phyloP scores from a whole-genome alignment of 305 asterid genomes.

The Ilex paraguariensis region DNA sequence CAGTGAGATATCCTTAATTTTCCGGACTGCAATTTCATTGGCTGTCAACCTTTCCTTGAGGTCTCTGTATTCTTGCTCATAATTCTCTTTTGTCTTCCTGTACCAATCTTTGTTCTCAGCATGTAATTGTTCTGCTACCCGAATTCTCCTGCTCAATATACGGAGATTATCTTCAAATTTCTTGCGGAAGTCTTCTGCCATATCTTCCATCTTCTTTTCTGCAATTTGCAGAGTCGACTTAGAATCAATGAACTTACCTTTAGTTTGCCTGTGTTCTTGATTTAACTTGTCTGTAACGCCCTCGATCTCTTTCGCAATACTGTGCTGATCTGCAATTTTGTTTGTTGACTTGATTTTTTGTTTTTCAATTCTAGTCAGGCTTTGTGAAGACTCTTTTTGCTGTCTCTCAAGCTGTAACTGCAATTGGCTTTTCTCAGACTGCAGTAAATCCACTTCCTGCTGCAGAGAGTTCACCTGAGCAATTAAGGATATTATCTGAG shows the following conservation, averaged over 20 bases:
- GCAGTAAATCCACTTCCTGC: constrained; percentile 22
- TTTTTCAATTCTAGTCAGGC: constrained; percentile 12
- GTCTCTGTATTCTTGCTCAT: constrained; percentile 30
- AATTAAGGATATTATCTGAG: constrained; percentile 8
- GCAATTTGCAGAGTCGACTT: constrained; percentile 19
- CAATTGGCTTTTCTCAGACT: constrained; percentile 19
- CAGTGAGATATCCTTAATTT: constrained; percentile 39
- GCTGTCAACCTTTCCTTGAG: constrained; percentile 25
- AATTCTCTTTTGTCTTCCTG: constrained; percentile 20
- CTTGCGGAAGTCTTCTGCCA: constrained; percentile 33
- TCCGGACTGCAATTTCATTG: constrained; percentile 22
- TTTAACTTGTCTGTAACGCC: constrained; percentile 9
- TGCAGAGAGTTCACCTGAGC: background rate
- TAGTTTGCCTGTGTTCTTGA: constrained; percentile 14
- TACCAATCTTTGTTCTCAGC: constrained; percentile 31
- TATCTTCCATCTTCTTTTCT: constrained; percentile 33
- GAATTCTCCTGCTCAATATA: constrained; percentile 35
- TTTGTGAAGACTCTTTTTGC: constrained; percentile 15
- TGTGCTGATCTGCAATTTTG: constrained; percentile 20
- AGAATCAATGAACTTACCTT: constrained; percentile 9
- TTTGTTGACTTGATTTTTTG: constrained; percentile 15
- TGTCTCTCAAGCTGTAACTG: constrained; percentile 14
- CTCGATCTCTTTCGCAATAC: constrained; percentile 4
- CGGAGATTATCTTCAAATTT: constrained; percentile 33
- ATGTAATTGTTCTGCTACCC: constrained; percentile 42